A percentile compares a stretch with the other conserved stretches of the same genome.
Conservation (phyloP, 2,329 filamentous ascomycete species). For the Ophiosphaerella korrae region DNA sequence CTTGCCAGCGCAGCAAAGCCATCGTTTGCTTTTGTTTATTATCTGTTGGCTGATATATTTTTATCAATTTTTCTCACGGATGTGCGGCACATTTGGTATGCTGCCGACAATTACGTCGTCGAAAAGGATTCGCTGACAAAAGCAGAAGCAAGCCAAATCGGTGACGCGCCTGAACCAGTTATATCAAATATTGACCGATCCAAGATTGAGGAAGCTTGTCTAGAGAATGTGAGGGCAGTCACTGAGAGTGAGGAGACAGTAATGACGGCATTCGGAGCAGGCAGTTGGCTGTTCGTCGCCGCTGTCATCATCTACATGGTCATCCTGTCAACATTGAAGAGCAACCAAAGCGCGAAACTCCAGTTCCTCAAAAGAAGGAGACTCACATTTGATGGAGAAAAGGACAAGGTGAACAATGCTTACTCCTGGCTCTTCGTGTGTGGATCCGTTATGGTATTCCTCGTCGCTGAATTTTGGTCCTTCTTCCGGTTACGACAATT, state of each 20-base stretch:
- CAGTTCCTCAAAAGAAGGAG: not conserved
- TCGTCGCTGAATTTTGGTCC: constrained; percentile 21
- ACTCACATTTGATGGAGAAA: not conserved
- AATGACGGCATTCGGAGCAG: constrained; percentile 7
- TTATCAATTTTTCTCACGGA: constrained; percentile 24
- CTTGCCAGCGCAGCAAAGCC: constrained; percentile 5
- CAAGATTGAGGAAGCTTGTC: no score
- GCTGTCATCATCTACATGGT: constrained; percentile 10
- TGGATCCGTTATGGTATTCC: not conserved
- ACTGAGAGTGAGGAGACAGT: not conserved
- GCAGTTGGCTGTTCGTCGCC: constrained; percentile 12
- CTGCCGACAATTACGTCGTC: not conserved
- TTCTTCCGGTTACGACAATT: constrained; percentile 21
- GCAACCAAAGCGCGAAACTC: no score
- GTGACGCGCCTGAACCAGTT: constrained; percentile 3
- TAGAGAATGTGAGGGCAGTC: no score
- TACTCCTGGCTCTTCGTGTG: not conserved
- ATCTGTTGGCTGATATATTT: constrained; percentile 21
- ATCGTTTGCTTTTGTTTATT: constrained; percentile 14
- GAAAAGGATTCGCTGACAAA: not conserved
- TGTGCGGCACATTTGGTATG: constrained; percentile 18
- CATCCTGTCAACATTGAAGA: not conserved
- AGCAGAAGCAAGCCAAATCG: constrained; percentile 10
- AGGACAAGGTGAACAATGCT: not conserved
- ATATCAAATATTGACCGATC: constrained; percentile 1